A percentile compares a stretch with the other conserved stretches of the same genome.
Evolutionary conservation across 805 yeast species (phyloP).

Genomic region (Zygosaccharomyces kombuchaensis): DNA sequence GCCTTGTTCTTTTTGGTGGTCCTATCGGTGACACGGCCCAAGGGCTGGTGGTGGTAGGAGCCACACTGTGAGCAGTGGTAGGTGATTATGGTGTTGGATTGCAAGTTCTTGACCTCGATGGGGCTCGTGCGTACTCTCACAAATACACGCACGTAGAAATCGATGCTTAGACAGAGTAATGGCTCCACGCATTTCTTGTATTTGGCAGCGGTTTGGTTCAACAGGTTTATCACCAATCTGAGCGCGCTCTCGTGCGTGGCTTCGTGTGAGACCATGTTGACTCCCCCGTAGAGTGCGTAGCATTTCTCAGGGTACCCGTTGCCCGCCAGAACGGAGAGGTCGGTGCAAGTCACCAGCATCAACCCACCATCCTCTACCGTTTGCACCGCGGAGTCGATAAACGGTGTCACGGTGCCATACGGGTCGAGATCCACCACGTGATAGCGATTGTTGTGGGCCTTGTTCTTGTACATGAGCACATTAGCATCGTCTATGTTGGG

Average conservation of each 20-base stretch:
- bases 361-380: conserved; percentile 80
- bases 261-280: conserved; percentile 70
- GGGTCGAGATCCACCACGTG: conserved; percentile 95
- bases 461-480: conserved; percentile 58
- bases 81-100: conserved; percentile 70
- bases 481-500: conserved; percentile 91
- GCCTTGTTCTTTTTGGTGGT: conserved; percentile 37
- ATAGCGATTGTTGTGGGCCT: conserved; percentile 45
- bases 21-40: conserved; percentile 58
- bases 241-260: conserved; percentile 92
- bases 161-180: conserved; percentile 76
- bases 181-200: conserved; percentile 88
- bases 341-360: conserved; percentile 90
- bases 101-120: conserved; percentile 70
- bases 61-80: conserved; percentile 89
- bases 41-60: conserved; percentile 59
- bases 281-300: conserved; percentile 91
- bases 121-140: conserved; percentile 77
- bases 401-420: conserved; percentile 96
- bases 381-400: conserved; percentile 87
- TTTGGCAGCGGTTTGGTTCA: conserved; percentile 81
- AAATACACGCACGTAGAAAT: conserved; percentile 85
- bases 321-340: conserved; percentile 92
- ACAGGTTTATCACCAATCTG: conserved; percentile 71
- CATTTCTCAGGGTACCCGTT: conserved; percentile 96